Evolutionary conservation across 208 protist genomes (phyloP).

Genomic region (Balamuthia mandrillaris): DNA sequence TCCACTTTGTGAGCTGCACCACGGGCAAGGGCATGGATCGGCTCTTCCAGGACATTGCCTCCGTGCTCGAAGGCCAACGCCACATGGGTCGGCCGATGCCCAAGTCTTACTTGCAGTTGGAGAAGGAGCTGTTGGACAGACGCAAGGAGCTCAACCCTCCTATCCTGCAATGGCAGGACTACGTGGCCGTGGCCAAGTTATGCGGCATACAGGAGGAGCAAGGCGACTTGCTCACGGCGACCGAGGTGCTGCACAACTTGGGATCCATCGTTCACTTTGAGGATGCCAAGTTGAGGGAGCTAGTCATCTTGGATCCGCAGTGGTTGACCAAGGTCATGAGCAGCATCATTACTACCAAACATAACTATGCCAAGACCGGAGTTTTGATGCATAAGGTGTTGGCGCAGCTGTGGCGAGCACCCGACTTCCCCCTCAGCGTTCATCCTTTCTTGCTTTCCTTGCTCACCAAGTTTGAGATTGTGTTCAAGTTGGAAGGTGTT

Average conservation of each 20-base stretch:
- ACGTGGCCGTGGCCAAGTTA: background rate
- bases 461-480: constrained; percentile 5
- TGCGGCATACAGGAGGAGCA: constrained; percentile 19
- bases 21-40: constrained; percentile 4
- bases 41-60: background rate
- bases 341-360: constrained; percentile 27
- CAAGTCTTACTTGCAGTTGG: constrained; percentile 20
- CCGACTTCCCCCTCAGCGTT: background rate
- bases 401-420: background rate
- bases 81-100: background rate
- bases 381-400: background rate
- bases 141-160: background rate
- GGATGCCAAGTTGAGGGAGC: background rate
- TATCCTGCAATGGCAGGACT: constrained; percentile 17
- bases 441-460: background rate
- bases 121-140: too few species aligned
- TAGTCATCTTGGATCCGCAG: constrained; percentile 8
- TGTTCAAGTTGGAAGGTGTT: background rate
- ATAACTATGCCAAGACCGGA: constrained; percentile 35
- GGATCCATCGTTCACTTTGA: constrained; percentile 8
- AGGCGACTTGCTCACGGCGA: constrained; percentile 24
- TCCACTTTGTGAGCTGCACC: background rate
- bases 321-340: constrained; percentile 36
- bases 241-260: constrained; percentile 8
- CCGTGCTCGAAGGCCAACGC: background rate